phyloP scores from a whole-genome alignment of 108 stramenopile genomes.

The Cylindrotheca closterium region DNA sequence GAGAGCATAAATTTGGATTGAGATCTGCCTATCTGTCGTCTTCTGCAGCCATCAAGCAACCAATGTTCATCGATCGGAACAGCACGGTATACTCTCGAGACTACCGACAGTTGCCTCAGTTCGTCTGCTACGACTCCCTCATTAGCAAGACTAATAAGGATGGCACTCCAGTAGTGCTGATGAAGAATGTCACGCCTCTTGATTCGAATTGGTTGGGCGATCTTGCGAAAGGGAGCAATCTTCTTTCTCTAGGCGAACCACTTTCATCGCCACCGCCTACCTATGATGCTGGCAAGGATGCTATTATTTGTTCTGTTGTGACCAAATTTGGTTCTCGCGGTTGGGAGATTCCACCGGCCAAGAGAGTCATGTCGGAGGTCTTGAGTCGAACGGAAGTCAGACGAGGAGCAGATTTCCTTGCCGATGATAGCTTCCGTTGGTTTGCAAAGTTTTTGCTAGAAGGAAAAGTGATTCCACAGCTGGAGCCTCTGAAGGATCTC shows the following conservation, averaged over 20 bases:
- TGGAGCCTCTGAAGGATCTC: constrained; percentile 36
- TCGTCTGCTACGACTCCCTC: constrained; percentile 77
- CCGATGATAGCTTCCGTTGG: constrained; percentile 81
- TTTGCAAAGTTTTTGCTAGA: constrained; percentile 82
- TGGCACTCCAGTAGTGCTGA: constrained; percentile 60
- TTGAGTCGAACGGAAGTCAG: constrained; percentile 40
- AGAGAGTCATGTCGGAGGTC: constrained; percentile 56
- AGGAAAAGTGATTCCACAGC: constrained; percentile 75
- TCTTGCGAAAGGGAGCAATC: constrained; percentile 64
- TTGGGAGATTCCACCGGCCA: constrained; percentile 80
- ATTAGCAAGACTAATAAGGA: constrained; percentile 68
- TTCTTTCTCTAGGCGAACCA: constrained; percentile 64
- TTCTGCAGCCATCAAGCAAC: constrained; percentile 52
- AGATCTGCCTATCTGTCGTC: constrained; percentile 79
- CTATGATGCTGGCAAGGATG: constrained; percentile 69
- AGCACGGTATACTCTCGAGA: constrained; percentile 69
- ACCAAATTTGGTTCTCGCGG: constrained; percentile 75
- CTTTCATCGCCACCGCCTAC: constrained; percentile 59
- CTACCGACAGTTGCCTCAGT: constrained; percentile 62
- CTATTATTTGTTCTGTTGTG: constrained; percentile 70
- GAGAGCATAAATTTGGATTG: constrained; percentile 57
- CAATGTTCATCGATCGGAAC: constrained; percentile 73
- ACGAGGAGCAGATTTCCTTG: constrained; percentile 34
- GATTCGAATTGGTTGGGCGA: constrained; percentile 73
- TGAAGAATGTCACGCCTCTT: constrained; percentile 83